Evolutionary conservation across 495 filamentous ascomycete genomes (phyloP).

Genomic region (Ascodesmis nigricans): DNA sequence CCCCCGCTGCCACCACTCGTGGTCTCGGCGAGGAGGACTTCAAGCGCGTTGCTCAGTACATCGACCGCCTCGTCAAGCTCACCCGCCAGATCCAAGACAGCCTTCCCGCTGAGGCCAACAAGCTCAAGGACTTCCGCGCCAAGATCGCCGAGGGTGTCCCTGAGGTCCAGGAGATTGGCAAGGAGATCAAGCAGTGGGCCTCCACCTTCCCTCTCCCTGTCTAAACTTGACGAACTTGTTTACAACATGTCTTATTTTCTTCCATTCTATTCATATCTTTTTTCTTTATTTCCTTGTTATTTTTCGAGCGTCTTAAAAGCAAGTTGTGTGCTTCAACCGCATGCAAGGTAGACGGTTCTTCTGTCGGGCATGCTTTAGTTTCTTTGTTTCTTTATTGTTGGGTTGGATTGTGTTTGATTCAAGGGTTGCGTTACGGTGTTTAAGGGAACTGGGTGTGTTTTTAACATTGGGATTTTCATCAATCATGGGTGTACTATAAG

Average conservation of each 20-base stretch:
- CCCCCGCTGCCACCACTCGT: slow-evolving; percentile 88
- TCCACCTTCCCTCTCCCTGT: slow-evolving; percentile 83
- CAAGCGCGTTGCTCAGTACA: slow-evolving; percentile 70
- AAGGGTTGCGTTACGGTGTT: no score
- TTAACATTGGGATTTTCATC: no score
- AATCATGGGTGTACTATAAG: no score
- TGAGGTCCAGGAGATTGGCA: slow-evolving; percentile 60
- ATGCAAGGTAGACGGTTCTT: no score
- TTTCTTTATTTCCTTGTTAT: no score
- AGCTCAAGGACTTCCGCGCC: slow-evolving; percentile 97
- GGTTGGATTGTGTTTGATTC: no score
- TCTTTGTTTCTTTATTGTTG: no score
- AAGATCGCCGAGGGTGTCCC: slow-evolving; percentile 58
- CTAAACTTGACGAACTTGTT: slow-evolving; percentile 10
- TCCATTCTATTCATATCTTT: slow-evolving; percentile 5
- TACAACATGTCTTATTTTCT: background rate
- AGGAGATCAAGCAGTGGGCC: slow-evolving; percentile 80
- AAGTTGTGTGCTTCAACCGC: no score
- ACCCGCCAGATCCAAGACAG: slow-evolving; percentile 62
- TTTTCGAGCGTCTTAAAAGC: no score
- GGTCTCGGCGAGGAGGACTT: slow-evolving; percentile 89
- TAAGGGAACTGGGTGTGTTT: no score
- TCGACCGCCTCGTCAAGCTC: slow-evolving; percentile 60
- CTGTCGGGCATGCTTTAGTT: no score
- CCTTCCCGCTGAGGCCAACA: slow-evolving; percentile 91